phyloP scores from a whole-genome alignment of 148 eudicot genomes.

The Vaccinium macrocarpon region DNA sequence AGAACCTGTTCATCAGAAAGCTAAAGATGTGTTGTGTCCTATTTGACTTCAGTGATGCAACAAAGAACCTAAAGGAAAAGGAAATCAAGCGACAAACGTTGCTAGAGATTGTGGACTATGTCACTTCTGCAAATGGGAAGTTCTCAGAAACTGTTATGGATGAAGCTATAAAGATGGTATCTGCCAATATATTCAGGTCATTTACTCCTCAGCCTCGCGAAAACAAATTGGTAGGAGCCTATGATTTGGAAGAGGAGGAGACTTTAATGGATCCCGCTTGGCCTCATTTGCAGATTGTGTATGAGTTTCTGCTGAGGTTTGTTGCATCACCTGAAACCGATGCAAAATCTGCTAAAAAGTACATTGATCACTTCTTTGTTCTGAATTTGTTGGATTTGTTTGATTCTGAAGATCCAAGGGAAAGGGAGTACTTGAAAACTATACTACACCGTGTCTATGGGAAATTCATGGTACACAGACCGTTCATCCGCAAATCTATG shows the following conservation, averaged over 20 bases:
- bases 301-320: slow-evolving; percentile 59
- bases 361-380: slow-evolving; percentile 62
- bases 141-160: slow-evolving; percentile 55
- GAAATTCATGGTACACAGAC: slow-evolving; percentile 79
- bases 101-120: slow-evolving; percentile 59
- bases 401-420: slow-evolving; percentile 82
- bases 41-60: slow-evolving; percentile 51
- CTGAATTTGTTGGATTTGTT: slow-evolving; percentile 60
- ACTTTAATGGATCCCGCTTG: slow-evolving; percentile 72
- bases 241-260: slow-evolving; percentile 72
- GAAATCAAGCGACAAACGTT: slow-evolving; percentile 63
- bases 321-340: slow-evolving; percentile 67
- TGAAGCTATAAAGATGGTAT: slow-evolving; percentile 58
- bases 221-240: slow-evolving; percentile 45
- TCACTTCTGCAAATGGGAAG: slow-evolving; percentile 50
- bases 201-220: slow-evolving; percentile 47
- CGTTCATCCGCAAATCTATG: slow-evolving; percentile 65
- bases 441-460: slow-evolving; percentile 72
- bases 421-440: slow-evolving; percentile 71
- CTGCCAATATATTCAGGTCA: slow-evolving; percentile 55
- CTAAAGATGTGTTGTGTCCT: slow-evolving; percentile 40
- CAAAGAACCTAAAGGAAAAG: slow-evolving; percentile 54
- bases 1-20: slow-evolving; percentile 40
- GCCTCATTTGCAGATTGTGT: slow-evolving; percentile 68
- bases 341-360: slow-evolving; percentile 61